A percentile compares a stretch with the other conserved stretches of the same genome.
These are phyloP conservation scores for Podaxis rugospora DNA, from an alignment of 768 basidiomycete species.

Conservation along the genomic window DNA sequence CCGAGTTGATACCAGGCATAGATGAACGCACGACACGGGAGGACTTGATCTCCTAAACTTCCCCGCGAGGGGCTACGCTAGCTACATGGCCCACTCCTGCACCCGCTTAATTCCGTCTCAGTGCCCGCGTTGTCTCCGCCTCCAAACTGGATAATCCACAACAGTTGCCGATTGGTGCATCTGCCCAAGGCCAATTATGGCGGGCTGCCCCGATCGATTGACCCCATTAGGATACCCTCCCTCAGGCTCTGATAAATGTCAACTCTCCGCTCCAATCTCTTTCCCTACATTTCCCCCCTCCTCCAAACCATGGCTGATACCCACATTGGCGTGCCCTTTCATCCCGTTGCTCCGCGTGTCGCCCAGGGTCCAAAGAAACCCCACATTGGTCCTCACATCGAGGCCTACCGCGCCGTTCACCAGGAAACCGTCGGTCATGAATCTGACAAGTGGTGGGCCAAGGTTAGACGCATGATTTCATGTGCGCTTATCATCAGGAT, in stretches of 20 bases:
- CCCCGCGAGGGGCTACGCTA: too few species aligned
- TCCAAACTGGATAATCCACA: not conserved
- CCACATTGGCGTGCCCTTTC: slow-evolving; percentile 33
- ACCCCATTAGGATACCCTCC: not conserved
- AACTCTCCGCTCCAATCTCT: slow-evolving; percentile 1
- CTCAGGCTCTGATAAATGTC: slow-evolving; percentile 2
- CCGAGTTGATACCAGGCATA: not conserved
- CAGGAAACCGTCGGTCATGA: slow-evolving; percentile 67
- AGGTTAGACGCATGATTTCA: slow-evolving; percentile 37
- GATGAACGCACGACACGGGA: too few species aligned
- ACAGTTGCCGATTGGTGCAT: not conserved
- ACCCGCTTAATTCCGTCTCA: slow-evolving; percentile 22
- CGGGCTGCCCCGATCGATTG: not conserved
- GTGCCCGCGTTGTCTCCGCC: slow-evolving; percentile 23
- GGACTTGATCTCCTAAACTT: too few species aligned
- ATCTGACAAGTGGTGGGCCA: slow-evolving; percentile 86
- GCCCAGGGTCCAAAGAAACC: slow-evolving; percentile 57
- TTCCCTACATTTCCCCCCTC: slow-evolving; percentile 15
- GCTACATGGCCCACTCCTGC: slow-evolving; percentile 1
- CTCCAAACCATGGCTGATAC: slow-evolving; percentile 35
- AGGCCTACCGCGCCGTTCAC: slow-evolving; percentile 71
- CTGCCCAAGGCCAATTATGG: not conserved
- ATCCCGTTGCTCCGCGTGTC: slow-evolving; percentile 78
- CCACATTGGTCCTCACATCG: slow-evolving; percentile 74
- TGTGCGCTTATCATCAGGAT: not conserved